phyloP scores from a whole-genome alignment of 164 flowering plant species.

The Macadamia integrifolia region DNA sequence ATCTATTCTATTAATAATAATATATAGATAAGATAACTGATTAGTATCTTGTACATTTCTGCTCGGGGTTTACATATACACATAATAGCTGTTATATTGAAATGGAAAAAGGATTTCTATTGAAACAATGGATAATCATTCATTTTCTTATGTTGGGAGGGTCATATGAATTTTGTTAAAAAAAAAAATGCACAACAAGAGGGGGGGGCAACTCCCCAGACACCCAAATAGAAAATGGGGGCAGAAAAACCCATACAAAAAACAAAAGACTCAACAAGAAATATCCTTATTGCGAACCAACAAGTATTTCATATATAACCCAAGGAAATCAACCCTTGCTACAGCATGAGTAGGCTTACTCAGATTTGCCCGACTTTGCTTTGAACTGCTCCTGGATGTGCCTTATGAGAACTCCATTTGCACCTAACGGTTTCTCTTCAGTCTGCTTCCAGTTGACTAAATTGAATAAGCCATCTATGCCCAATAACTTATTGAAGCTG shows the following conservation, averaged over 20 bases:
- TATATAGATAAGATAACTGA: too few species aligned
- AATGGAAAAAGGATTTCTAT: too few species aligned
- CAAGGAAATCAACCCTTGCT: constrained; percentile 3
- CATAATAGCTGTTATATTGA: too few species aligned
- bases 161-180: too few species aligned
- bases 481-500: constrained; percentile 78
- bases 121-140: too few species aligned
- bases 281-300: not conserved
- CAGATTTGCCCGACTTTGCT: constrained; percentile 86
- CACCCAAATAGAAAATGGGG: too few species aligned
- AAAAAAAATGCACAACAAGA: too few species aligned
- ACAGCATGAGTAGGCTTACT: constrained; percentile 43
- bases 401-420: constrained; percentile 80
- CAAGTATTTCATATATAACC: not conserved
- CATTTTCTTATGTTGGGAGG: too few species aligned
- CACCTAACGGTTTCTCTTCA: constrained; percentile 93
- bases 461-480: constrained; percentile 91
- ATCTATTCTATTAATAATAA: too few species aligned
- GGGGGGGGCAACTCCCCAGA: too few species aligned
- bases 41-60: too few species aligned
- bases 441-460: constrained; percentile 81
- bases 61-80: too few species aligned
- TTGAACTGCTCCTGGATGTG: constrained; percentile 96
- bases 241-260: not conserved
- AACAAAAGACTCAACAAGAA: not conserved